Percentiles rank a stretch among this genome's conserved stretches.
These are phyloP conservation scores for Farysia itapuensis DNA, from an alignment of 1,284 basidiomycete species.

Conservation along the genomic window DNA sequence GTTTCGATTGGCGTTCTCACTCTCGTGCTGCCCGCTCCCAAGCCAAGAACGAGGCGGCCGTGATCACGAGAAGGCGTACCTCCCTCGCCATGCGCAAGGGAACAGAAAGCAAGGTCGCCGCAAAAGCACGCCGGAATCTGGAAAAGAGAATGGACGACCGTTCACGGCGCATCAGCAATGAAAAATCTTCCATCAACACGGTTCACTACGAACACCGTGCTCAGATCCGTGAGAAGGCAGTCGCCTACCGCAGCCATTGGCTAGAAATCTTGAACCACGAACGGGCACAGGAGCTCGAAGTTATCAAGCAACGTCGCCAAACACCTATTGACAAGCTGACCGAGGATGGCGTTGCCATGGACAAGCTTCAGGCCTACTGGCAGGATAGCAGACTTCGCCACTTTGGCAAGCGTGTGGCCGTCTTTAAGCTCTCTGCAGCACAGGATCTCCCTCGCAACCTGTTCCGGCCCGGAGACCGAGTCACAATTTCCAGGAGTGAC, in stretches of 20 bases:
- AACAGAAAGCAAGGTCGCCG: conserved; percentile 23
- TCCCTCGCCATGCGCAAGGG: conserved; percentile 22
- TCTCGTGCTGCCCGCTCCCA: conserved; percentile 2
- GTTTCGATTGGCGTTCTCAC: conserved; percentile 23
- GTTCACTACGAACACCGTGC: conserved; percentile 18
- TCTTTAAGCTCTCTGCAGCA: conserved; percentile 48
- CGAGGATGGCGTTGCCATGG: conserved; percentile 42
- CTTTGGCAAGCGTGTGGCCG: conserved; percentile 45
- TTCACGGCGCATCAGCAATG: conserved; percentile 21
- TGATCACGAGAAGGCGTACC: conserved; percentile 16
- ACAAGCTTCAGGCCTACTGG: conserved; percentile 53
- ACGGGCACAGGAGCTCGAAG: conserved; percentile 33
- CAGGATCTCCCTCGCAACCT: conserved; percentile 37
- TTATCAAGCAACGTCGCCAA: conserved; percentile 35
- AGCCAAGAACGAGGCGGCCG: too few species aligned
- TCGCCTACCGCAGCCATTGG: conserved; percentile 38
- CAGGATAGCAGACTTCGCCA: conserved; percentile 36
- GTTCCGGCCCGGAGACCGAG: conserved; percentile 38
- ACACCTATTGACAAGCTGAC: conserved; percentile 37
- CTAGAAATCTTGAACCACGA: conserved; percentile 34
- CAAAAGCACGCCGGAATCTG: conserved; percentile 13
- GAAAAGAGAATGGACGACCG: conserved; percentile 38
- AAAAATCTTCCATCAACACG: conserved; percentile 9
- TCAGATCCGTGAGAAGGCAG: conserved; percentile 15
- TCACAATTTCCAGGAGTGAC: conserved; percentile 14